A percentile compares a stretch with the other conserved stretches of the same genome.
Conservation (phyloP, 805 yeast species). For the Metschnikowia gruessii region DNA sequence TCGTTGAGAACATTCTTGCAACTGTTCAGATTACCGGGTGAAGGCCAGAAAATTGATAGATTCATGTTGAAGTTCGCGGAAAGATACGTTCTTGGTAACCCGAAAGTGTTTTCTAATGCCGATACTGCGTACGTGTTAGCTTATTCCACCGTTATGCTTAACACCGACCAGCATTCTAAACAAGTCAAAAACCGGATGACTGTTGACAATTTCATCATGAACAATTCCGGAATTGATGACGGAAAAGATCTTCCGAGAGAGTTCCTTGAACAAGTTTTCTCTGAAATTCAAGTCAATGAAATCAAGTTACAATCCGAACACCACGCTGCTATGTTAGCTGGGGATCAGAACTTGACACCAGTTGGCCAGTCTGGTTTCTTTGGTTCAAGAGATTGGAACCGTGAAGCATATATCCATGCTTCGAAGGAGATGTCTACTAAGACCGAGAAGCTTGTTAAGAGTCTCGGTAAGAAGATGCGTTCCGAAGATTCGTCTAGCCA, state of each 20-base stretch:
- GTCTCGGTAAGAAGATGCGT: constrained; percentile 50
- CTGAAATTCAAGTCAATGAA: constrained; percentile 79
- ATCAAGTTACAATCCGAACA: constrained; percentile 92
- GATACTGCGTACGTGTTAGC: constrained; percentile 92
- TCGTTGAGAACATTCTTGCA: constrained; percentile 85
- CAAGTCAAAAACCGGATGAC: constrained; percentile 88
- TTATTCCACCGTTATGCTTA: constrained; percentile 87
- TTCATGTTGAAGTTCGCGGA: constrained; percentile 97
- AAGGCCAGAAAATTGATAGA: constrained; percentile 95
- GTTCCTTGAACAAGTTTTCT: constrained; percentile 62
- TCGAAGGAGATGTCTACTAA: constrained; percentile 88
- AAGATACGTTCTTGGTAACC: constrained; percentile 84
- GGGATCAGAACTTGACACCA: constrained; percentile 40
- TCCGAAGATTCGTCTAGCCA: constrained; percentile 35
- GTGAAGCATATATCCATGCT: constrained; percentile 89
- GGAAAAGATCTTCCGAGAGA: constrained; percentile 80
- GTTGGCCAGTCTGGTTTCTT: constrained; percentile 49
- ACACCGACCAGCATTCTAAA: constrained; percentile 90
- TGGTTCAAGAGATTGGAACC: constrained; percentile 62
- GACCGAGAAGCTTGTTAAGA: constrained; percentile 78
- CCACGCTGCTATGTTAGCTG: constrained; percentile 81
- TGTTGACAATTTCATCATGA: constrained; percentile 76
- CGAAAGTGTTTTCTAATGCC: constrained; percentile 83
- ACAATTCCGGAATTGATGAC: constrained; percentile 91
- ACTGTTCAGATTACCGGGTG: constrained; percentile 92